Base-by-base conservation (phyloP, 129 eudicot genomes). In the Smallanthus sonchifolius region DNA sequence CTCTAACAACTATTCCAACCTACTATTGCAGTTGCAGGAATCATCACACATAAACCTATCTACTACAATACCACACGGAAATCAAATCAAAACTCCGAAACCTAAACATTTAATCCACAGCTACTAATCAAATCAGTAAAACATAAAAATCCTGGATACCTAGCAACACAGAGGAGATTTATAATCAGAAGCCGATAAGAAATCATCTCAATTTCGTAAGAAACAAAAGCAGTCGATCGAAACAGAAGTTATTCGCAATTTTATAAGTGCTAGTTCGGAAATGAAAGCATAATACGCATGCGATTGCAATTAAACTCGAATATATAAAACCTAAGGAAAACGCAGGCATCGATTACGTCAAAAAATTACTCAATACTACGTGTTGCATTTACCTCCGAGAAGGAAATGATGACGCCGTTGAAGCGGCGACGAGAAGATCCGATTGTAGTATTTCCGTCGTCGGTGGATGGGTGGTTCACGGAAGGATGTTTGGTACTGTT, bases 11-110 rank as follows among this genome's bases (percentile, higher is more conserved):
- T 5, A 30, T 43, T 67, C 57, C 37, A 28, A 67, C 17, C 39
- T 44, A 67, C 70, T 16, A 65, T 39, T 39, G 70, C 69, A 64
- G 48, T 32, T 36, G 20, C 39, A 68, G 49, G 48, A 52, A 16
- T 17, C 47, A 49, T 10, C 36, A 71, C 4, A 52, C 51, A 7
- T 19, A 54, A 69, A 16, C 14, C 11, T 45, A 65, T 38, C 37
- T 69, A 37, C 32, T 51, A 70, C 13, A 4, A 71, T 52, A 61
- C 67, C 43, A 61, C 67, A 61, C 43, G 4, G 11, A 55, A 55
- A 55, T 6, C 14, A 70, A 69, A 69, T 34, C 34, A 32, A 44
- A 35, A 34, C 30, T 35, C 38, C 37, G 2, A 71, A 71, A 71
- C 38, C 65, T 51, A 7, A 37, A 71, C 20, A 5, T 37, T 36